Conservation (phyloP, 2,329 filamentous ascomycete genomes). For the Grosmannia serpens region DNA sequence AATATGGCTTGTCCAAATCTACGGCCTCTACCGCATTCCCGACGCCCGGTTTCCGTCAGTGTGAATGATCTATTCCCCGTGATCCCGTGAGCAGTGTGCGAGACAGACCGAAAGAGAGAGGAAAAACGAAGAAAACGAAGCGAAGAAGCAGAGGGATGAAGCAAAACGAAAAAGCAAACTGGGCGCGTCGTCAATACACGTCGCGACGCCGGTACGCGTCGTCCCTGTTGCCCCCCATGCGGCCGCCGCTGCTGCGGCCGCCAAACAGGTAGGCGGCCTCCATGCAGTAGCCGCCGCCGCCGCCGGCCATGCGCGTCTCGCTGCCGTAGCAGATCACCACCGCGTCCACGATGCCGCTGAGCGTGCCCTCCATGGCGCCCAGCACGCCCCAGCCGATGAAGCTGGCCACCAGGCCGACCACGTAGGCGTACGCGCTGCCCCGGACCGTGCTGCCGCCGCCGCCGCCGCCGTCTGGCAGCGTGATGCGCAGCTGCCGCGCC, state of each 20-base stretch:
- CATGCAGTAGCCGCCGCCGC: slow-evolving; percentile 70
- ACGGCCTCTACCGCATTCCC: not conserved
- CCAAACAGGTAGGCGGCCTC: slow-evolving; percentile 87
- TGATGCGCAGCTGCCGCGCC: slow-evolving; percentile 62
- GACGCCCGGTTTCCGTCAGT: not conserved
- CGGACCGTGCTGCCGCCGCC: slow-evolving; percentile 33
- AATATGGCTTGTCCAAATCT: not conserved
- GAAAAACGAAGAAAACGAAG: not conserved
- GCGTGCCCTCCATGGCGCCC: slow-evolving; percentile 78
- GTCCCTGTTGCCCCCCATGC: slow-evolving; percentile 1
- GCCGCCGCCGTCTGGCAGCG: slow-evolving; percentile 32
- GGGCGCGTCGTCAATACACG: slow-evolving; percentile 4
- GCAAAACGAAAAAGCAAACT: not conserved
- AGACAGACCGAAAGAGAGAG: not conserved
- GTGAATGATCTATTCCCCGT: not conserved
- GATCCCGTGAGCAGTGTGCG: not conserved
- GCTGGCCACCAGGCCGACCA: slow-evolving; percentile 83
- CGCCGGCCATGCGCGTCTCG: slow-evolving; percentile 59
- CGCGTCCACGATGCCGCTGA: slow-evolving; percentile 79
- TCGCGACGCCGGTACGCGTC: slow-evolving; percentile 8
- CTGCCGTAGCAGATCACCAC: slow-evolving; percentile 91
- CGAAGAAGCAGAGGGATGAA: not conserved
- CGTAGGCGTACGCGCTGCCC: slow-evolving; percentile 87
- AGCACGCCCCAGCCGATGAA: slow-evolving; percentile 93
- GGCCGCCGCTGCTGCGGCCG: slow-evolving; percentile 30